Evolutionary conservation across 495 filamentous ascomycete genomes (phyloP).

Genomic region (Chaetomium tenue): DNA sequence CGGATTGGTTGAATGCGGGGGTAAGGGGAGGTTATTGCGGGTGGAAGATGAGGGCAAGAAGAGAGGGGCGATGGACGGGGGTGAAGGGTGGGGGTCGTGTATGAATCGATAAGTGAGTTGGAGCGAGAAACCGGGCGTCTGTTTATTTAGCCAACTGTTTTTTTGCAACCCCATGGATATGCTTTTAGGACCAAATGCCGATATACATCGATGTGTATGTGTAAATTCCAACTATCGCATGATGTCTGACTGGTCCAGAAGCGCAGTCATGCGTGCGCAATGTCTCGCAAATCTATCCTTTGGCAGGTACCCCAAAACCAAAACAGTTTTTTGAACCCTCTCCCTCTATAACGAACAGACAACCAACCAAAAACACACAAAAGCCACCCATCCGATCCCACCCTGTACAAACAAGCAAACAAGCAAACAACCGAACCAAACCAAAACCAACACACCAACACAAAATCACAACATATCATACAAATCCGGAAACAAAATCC

Average conservation of each 20-base stretch:
- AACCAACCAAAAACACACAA: neutral
- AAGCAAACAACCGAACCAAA: neutral
- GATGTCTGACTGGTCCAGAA: slow-evolving; percentile 2
- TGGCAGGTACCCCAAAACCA: neutral
- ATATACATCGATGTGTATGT: neutral
- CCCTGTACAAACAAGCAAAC: slow-evolving; percentile 3
- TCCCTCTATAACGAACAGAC: neutral
- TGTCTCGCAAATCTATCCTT: neutral
- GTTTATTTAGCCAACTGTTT: slow-evolving; percentile 1
- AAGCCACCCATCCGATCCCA: no score
- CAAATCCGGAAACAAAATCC: slow-evolving; percentile 47
- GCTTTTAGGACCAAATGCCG: neutral
- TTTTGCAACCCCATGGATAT: neutral
- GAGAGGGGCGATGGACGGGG: neutral
- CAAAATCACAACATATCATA: slow-evolving; percentile 35
- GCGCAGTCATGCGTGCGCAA: neutral
- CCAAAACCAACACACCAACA: no score
- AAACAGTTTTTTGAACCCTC: neutral
- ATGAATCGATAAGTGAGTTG: neutral
- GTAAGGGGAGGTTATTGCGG: neutral
- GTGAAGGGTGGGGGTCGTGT: neutral
- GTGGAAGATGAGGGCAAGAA: neutral
- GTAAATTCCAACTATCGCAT: neutral
- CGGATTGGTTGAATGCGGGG: neutral
- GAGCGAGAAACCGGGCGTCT: neutral